Evolutionary conservation across 2,329 filamentous ascomycete species (phyloP), one percentile per base, ranked within the genome.

Genomic region (Ceratocystis colombiana): DNA sequence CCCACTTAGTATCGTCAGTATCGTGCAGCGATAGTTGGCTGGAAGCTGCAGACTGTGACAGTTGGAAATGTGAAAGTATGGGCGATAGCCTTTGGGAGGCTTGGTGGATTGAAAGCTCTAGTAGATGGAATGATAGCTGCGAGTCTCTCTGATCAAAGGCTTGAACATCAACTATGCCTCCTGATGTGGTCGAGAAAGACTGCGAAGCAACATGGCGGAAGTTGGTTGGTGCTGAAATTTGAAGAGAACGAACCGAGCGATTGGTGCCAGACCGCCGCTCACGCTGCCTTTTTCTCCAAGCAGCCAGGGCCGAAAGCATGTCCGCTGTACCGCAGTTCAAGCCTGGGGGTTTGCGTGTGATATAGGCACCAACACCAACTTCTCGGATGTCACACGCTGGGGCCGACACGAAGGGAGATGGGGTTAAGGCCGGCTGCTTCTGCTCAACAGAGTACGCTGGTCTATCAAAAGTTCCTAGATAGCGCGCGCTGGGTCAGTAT

Each of bases 161-260:
- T 2, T 7, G 12, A 6, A 30, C 28, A 30, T 15, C 20, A 6
- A 33, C n/a, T 17, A 67, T 22, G 28, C 28, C 33, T 22, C 37
- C 25, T 20, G 48, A 46, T 20, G 33, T 65, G 7, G 25, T 22
- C 0, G 46, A 72, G 37, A 61, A 64, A 5, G 66, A 68, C 61
- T 65, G 66, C 17, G 66, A 63, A 8, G 63, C 62, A 30, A 68
- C 66, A 74, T 86, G 84, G 61, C 80, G 80, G 71, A 87, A 87
- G 72, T 86, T 77, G 61, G 79, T 79, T 2, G 84, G 84, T 22
- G 77, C 77, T 53, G 83, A 85, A 71, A 87, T 86, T 68, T 77
- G 77, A 73, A 79, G 81, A 71, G 79, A 75, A 55, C 77, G 74
- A 64, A 76, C 74, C 68, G 77, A 75, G 22, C 63, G 37, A 25